These are phyloP conservation scores for Mucor saturninus DNA, from an alignment of 371 early-diverging fungal species.

Conservation along the genomic window DNA sequence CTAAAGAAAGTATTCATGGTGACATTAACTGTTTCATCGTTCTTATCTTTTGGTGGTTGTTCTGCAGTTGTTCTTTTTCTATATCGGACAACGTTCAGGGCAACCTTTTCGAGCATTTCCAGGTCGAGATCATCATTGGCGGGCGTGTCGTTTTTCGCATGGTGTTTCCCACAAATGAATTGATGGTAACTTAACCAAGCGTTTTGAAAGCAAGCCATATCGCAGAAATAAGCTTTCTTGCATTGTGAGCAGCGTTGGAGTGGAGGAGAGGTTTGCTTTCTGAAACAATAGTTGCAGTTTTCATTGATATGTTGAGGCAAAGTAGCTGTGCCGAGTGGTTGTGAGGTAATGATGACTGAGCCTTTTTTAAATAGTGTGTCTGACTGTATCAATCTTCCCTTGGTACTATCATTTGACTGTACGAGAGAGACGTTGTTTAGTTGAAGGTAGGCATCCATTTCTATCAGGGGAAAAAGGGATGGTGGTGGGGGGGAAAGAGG, in stretches of 20 bases:
- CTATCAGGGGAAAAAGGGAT: neutral
- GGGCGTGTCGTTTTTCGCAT: slow-evolving; percentile 22
- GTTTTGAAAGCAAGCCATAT: slow-evolving; percentile 50
- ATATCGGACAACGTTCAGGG: slow-evolving; percentile 39
- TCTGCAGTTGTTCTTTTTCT: slow-evolving; percentile 17
- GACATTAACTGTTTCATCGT: slow-evolving; percentile 37
- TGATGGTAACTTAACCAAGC: slow-evolving; percentile 57
- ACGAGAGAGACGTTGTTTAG: slow-evolving; percentile 15
- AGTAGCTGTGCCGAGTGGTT: slow-evolving; percentile 47
- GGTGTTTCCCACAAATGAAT: slow-evolving; percentile 34
- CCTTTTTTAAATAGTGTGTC: slow-evolving; percentile 30
- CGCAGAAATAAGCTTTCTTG: slow-evolving; percentile 50
- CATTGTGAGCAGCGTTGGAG: slow-evolving; percentile 57
- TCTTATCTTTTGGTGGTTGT: slow-evolving; percentile 4
- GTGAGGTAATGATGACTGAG: slow-evolving; percentile 42
- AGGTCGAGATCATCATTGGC: slow-evolving; percentile 27
- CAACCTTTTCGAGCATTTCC: slow-evolving; percentile 52
- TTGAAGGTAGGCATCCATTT: slow-evolving; percentile 28
- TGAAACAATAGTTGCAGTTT: slow-evolving; percentile 51
- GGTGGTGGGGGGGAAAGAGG: neutral
- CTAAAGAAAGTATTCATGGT: slow-evolving; percentile 54
- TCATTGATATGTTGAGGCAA: slow-evolving; percentile 38
- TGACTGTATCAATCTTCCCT: slow-evolving; percentile 36
- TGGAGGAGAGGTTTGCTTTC: slow-evolving; percentile 31
- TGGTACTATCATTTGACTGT: slow-evolving; percentile 25